These are phyloP conservation scores for Carex kokanica DNA, from an alignment of 176 grass and related monocot species.

Conservation along the genomic window DNA sequence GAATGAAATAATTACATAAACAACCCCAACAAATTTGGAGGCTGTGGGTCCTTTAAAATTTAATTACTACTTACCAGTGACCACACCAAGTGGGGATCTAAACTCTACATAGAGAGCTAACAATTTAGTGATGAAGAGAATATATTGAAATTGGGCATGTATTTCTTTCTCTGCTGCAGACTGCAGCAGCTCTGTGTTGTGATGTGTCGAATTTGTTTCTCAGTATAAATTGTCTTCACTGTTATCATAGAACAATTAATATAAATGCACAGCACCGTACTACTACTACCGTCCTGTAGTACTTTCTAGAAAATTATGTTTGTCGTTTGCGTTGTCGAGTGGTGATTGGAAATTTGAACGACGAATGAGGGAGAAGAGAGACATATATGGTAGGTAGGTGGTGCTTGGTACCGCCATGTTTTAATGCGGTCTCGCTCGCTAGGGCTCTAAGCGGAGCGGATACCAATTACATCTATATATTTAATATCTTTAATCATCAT, in stretches of 20 bases:
- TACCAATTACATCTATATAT: no score
- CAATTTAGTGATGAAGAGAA: neutral
- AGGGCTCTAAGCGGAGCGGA: neutral
- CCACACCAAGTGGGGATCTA: neutral
- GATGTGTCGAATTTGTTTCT: no score
- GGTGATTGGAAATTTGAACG: neutral
- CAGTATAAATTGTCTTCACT: neutral
- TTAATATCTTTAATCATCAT: neutral
- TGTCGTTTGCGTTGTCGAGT: neutral
- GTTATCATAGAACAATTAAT: neutral
- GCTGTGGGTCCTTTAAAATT: neutral
- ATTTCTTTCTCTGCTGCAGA: neutral
- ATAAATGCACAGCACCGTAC: conserved; percentile 3
- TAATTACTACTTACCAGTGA: neutral
- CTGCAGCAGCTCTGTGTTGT: neutral
- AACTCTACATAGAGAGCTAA: neutral
- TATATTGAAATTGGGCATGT: neutral
- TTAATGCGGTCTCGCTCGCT: conserved; percentile 1
- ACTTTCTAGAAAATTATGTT: neutral
- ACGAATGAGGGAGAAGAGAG: neutral
- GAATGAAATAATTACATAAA: neutral
- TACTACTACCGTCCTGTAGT: neutral
- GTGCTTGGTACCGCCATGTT: neutral
- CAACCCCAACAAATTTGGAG: neutral
- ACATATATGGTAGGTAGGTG: neutral